A percentile compares a stretch with the other conserved stretches of the same genome.
These are phyloP conservation scores for Fusarium citri DNA, from an alignment of 2,329 filamentous ascomycete genomes.

Conservation along the genomic window DNA sequence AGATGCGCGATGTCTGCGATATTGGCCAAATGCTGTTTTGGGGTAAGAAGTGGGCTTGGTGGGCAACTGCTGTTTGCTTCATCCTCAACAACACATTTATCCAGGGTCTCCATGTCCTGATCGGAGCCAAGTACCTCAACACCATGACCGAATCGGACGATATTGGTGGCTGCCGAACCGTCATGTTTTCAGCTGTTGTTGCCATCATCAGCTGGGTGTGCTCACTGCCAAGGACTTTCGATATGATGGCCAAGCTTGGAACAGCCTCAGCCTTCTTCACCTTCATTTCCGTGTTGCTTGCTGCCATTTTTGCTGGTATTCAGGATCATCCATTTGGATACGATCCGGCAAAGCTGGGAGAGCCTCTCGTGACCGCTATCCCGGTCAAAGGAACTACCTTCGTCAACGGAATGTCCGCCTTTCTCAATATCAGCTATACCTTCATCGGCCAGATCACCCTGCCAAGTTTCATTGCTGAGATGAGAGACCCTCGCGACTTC, in stretches of 20 bases:
- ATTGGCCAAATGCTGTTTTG: constrained; percentile 96
- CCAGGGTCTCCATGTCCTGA: constrained; percentile 82
- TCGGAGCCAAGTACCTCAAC: constrained; percentile 88
- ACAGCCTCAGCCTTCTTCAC: constrained; percentile 87
- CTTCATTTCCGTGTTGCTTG: constrained; percentile 87
- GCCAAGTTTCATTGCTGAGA: constrained; percentile 94
- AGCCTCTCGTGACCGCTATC: constrained; percentile 75
- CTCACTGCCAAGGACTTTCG: constrained; percentile 88
- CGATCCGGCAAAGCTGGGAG: constrained; percentile 63
- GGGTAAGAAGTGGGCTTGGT: constrained; percentile 80
- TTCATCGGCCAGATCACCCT: constrained; percentile 97
- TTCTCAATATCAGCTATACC: constrained; percentile 95
- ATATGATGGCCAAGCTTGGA: constrained; percentile 80
- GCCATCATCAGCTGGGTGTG: constrained; percentile 80
- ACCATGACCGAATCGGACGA: constrained; percentile 80
- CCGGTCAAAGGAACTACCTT: constrained; percentile 80
- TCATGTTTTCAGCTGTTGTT: constrained; percentile 81
- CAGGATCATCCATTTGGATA: constrained; percentile 79
- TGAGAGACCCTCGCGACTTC: constrained; percentile 82
- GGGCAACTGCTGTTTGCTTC: constrained; percentile 83
- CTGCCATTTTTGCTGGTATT: constrained; percentile 83
- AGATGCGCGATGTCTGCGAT: constrained; percentile 92
- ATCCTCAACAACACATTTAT: constrained; percentile 95
- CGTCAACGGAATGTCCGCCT: constrained; percentile 84
- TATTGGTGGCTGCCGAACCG: constrained; percentile 75